These are phyloP conservation scores for Boletus subparvulus DNA, from an alignment of 768 basidiomycete species.

Conservation along the genomic window DNA sequence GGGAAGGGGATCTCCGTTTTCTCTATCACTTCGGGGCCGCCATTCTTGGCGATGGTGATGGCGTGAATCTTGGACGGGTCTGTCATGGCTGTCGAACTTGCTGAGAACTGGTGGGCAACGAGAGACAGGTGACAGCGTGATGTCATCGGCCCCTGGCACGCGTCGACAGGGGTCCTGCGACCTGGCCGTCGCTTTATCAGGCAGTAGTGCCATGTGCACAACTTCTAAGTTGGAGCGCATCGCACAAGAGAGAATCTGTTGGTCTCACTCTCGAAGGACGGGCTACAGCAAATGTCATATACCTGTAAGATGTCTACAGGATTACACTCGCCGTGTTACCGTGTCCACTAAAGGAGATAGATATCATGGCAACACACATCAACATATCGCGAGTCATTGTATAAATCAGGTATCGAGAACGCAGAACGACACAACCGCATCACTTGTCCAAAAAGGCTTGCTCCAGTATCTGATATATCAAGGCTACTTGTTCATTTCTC, in stretches of 20 bases:
- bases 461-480: constrained; percentile 63
- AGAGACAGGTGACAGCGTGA: no score
- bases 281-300: no score
- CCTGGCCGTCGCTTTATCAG: no score
- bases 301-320: no score
- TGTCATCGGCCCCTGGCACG: no score
- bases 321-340: no score
- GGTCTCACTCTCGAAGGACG: no score
- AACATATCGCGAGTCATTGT: not conserved
- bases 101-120: constrained; percentile 16
- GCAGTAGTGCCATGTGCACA: no score
- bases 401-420: not conserved
- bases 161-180: no score
- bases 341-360: not conserved
- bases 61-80: constrained; percentile 65
- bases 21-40: constrained; percentile 76
- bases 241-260: no score
- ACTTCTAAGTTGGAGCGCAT: no score
- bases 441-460: constrained; percentile 23
- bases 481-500: constrained; percentile 57
- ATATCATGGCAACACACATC: not conserved
- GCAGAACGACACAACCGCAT: not conserved
- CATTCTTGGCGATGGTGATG: constrained; percentile 69
- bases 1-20: constrained; percentile 70
- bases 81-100: constrained; percentile 41